These are phyloP conservation scores for Agaricus sinodeliciosus DNA, from an alignment of 768 basidiomycete species.

Conservation along the genomic window DNA sequence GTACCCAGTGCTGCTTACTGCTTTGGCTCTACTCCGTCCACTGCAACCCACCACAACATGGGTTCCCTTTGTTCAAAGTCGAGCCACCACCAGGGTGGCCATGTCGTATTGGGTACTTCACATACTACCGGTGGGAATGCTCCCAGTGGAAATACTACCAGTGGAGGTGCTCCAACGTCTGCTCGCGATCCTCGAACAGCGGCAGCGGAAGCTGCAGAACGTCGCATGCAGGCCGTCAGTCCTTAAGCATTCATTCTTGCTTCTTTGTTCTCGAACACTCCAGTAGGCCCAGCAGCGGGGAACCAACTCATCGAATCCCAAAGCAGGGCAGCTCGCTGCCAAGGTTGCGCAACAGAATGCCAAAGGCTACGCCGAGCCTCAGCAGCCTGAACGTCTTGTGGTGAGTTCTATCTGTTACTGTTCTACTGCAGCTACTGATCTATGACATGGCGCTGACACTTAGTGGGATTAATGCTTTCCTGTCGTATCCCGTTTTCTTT, in stretches of 20 bases:
- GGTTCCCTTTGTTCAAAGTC: slow-evolving; percentile 55
- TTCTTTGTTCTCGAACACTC: slow-evolving; percentile 16
- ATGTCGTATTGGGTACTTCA: slow-evolving; percentile 35
- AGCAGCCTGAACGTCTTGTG: slow-evolving; percentile 32
- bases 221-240: slow-evolving; percentile 50
- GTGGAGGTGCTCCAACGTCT: slow-evolving; percentile 20
- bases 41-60: slow-evolving; percentile 26
- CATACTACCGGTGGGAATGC: slow-evolving; percentile 9
- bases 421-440: slow-evolving; percentile 9
- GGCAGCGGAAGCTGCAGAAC: slow-evolving; percentile 59
- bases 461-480: slow-evolving; percentile 14
- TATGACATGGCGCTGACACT: background rate
- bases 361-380: slow-evolving; percentile 23
- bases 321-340: slow-evolving; percentile 38
- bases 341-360: slow-evolving; percentile 33
- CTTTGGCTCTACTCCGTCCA: background rate
- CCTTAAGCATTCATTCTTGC: slow-evolving; percentile 10
- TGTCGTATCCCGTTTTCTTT: background rate
- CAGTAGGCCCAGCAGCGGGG: slow-evolving; percentile 38
- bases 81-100: slow-evolving; percentile 37
- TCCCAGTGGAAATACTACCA: slow-evolving; percentile 11
- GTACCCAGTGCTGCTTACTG: background rate
- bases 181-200: slow-evolving; percentile 41
- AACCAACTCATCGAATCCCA: slow-evolving; percentile 37
- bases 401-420: slow-evolving; percentile 22